Base-by-base conservation (phyloP, 2,329 filamentous ascomycete genomes). In the Aspergillus sp. region DNA sequence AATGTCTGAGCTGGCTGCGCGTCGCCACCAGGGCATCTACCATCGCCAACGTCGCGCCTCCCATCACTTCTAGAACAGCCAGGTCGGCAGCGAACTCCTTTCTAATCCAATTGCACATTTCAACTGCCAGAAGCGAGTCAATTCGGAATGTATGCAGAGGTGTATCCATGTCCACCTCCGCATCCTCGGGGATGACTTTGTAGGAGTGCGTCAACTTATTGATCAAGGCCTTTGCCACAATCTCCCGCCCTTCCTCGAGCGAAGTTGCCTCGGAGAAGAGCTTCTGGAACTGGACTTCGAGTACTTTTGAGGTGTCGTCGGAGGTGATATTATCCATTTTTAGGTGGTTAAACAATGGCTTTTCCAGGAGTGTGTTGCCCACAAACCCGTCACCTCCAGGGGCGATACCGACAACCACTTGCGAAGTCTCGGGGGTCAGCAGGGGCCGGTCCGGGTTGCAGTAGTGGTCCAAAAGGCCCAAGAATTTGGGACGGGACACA, bases 111-210 rank as follows among this genome's bases (percentile, higher is more conserved):
- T 65, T 68, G 4, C 69, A 65, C 12, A 71, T 55, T 22, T 71
- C 69, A 20, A 71, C 67, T 3, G 68, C 69, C 5, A 67, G 56
- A 14, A 70, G 57, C 1, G 68, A 70, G 42, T 71, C 69, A 9
- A 70, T 62, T 9, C 69, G 68, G 24, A 67, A 63, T 12, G 63
- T 59, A 46, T 66, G 61, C 4, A 65, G 59, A 39, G 62, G 64
- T 56, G 62, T 57, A 6, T 55, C 14, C 26, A 50, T 16, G 32
- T 56, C 54, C 16, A 56, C 29, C 12, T 52, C 26, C 9, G 26
- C 29, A 18, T 56, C 54, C 11, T 56, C 54, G 16, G 20, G 11
- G 14, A 42, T 14, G 16, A 46, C 36, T 9, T 18, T 24, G 2
- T 29, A 26, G 3, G 52, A 22, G 2, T 36, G 39, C 14, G 18